Evolutionary conservation across 2,329 filamentous ascomycete species (phyloP), one percentile per base, ranked within the genome.

Genomic region (Fusarium tanahbumbuense): DNA sequence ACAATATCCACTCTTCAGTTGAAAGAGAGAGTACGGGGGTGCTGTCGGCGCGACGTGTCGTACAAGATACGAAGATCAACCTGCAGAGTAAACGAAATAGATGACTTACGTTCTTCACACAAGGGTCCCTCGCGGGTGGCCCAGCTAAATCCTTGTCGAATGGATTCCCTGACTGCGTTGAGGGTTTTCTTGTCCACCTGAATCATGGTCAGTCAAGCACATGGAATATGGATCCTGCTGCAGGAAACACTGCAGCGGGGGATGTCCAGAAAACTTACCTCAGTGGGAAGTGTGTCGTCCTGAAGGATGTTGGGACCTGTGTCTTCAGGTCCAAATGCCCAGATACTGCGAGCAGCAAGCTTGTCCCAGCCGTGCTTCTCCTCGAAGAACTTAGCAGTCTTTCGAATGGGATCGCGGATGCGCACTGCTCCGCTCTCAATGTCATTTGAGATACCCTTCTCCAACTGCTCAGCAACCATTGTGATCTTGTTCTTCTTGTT

Each of bases 401-500:
- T 94, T 60, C 94, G 91, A 45, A 96, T 92, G 4, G 96, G 94
- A 74, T 98, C 95, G 69, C 92, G 93, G 82, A 99, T 98, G 76
- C 89, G 94, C 74, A 99, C 94, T 58, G 88, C 91, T 27, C 95
- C 94, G 49, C 88, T 90, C 82, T 99, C 96, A 69, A 99, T 98
- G 75, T 99, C 96, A 75, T 93, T 91, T 8, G 95, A 93, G 68
- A 99, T 97, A 18, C 96, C 96, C 74, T 97, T 92, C 73, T 99
- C 96, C 16, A 99, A 84, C 34, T 96, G 95, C 79, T 99, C 96
- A 6, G 96, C 96, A 60, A 98, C 92, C 93, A 99, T 98, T 37
- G 96, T 98, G 76, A 99, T 92, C 80, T 97, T 97, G 84, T 99
- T 99, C 85, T 98, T 98, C 83, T 99, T 99, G 84, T 99, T 99